Percentiles rank a stretch among this genome's conserved stretches.
phyloP scores from a whole-genome alignment of 2,329 filamentous ascomycete species.

The Penicillium sp. region DNA sequence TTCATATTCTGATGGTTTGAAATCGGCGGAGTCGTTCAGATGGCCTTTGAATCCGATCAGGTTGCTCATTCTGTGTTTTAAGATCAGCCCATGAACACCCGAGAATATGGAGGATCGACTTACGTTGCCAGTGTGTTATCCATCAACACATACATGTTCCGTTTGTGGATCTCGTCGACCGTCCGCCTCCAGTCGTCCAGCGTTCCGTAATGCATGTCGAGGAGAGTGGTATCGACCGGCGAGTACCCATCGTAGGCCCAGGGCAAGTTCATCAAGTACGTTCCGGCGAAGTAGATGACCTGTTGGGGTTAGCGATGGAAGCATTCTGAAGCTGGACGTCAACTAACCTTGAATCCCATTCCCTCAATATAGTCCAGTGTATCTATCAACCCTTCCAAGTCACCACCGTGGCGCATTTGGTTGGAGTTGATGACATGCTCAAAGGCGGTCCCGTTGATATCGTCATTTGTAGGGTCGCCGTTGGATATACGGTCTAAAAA shows the following conservation, averaged over 20 bases:
- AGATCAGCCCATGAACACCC: background rate
- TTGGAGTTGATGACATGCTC: constrained; percentile 62
- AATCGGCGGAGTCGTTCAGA: constrained; percentile 59
- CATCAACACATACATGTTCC: constrained; percentile 64
- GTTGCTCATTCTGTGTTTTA: constrained; percentile 50
- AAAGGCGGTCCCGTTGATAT: constrained; percentile 45
- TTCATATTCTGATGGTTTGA: constrained; percentile 56
- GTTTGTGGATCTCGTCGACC: constrained; percentile 60
- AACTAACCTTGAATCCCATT: constrained; percentile 60
- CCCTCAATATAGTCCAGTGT: constrained; percentile 64
- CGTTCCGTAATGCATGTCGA: constrained; percentile 64
- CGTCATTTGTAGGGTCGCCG: constrained; percentile 63
- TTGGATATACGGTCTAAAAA: constrained; percentile 65
- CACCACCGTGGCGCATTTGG: constrained; percentile 64
- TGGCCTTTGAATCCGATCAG: constrained; percentile 63
- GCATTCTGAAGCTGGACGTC: background rate
- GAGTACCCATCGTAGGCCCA: constrained; percentile 63
- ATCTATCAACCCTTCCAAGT: constrained; percentile 58
- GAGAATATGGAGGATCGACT: constrained; percentile 21
- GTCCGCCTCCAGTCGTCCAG: constrained; percentile 59
- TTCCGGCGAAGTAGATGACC: constrained; percentile 63
- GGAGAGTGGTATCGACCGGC: constrained; percentile 61
- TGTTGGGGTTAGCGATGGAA: constrained; percentile 26
- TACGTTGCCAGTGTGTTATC: constrained; percentile 66
- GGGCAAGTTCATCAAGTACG: constrained; percentile 62